These are phyloP conservation scores for Zymoseptoria crescenta DNA, from an alignment of 2,329 filamentous ascomycete genomes.

Conservation along the genomic window DNA sequence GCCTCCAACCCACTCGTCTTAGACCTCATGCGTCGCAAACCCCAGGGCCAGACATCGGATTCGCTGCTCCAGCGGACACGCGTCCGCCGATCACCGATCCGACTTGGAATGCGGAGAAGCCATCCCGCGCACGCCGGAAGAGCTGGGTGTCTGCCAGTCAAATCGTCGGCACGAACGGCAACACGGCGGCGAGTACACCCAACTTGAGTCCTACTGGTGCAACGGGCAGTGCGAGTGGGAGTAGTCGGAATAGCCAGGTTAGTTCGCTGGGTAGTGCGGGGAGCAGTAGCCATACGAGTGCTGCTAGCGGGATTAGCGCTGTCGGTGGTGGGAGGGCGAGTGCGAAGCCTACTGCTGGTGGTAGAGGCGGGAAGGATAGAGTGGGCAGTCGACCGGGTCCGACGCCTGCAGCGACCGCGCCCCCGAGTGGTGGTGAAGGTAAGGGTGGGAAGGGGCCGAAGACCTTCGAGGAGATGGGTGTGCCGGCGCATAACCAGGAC, in stretches of 20 bases:
- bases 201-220: neutral
- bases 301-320: neutral
- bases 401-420: too few species aligned
- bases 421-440: neutral
- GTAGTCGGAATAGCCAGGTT: neutral
- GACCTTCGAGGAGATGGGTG: constrained; percentile 98
- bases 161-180: neutral
- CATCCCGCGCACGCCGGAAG: neutral
- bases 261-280: neutral
- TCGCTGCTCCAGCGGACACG: constrained; percentile 37
- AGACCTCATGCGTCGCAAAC: constrained; percentile 13
- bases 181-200: neutral
- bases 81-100: constrained; percentile 20
- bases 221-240: neutral
- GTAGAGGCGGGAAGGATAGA: neutral
- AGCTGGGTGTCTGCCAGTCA: neutral
- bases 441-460: constrained; percentile 62
- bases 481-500: constrained; percentile 75
- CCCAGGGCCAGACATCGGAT: constrained; percentile 27
- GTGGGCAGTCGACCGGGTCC: neutral
- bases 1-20: constrained; percentile 1
- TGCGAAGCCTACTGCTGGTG: neutral
- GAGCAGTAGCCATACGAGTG: neutral
- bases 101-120: constrained; percentile 9
- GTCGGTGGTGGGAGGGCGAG: neutral